Percentiles rank a stretch among this genome's conserved stretches.
These are phyloP conservation scores for Erysiphe neolycopersici DNA, from an alignment of 2,329 filamentous ascomycete species.

Conservation along the genomic window DNA sequence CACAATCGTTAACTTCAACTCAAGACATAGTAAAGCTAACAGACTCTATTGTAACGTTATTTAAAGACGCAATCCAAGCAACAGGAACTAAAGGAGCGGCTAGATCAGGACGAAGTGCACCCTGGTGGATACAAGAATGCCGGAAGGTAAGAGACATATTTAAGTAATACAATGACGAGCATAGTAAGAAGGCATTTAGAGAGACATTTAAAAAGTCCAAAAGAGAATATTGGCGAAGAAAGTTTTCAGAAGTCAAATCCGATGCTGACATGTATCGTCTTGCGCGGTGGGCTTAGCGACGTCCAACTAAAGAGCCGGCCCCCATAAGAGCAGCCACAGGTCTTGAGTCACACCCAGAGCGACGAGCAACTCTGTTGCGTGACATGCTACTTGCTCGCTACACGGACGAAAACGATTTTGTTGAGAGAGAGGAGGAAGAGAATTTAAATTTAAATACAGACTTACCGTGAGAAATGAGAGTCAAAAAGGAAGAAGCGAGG, in stretches of 20 bases:
- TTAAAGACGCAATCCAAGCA: background rate
- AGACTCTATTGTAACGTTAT: background rate
- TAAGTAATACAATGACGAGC: background rate
- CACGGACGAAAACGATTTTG: background rate
- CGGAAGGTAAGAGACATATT: background rate
- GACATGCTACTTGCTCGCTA: background rate
- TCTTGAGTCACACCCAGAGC: background rate
- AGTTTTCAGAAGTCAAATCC: background rate
- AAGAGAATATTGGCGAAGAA: background rate
- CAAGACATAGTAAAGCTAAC: background rate
- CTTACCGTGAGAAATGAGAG: background rate
- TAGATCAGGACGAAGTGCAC: background rate
- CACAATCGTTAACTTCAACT: background rate
- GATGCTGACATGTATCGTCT: background rate
- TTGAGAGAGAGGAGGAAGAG: background rate
- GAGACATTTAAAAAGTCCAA: background rate
- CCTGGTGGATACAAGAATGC: background rate
- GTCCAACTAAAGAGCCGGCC: background rate
- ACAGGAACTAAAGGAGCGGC: background rate
- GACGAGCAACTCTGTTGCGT: background rate
- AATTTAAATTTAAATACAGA: background rate
- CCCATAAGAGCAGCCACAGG: background rate
- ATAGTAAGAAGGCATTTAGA: background rate
- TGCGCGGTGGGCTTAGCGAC: background rate
- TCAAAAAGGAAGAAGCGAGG: background rate